A percentile compares a stretch with the other conserved stretches of the same genome.
phyloP scores from a whole-genome alignment of 441 rosid genomes.

The Bruguiera hainesii region DNA sequence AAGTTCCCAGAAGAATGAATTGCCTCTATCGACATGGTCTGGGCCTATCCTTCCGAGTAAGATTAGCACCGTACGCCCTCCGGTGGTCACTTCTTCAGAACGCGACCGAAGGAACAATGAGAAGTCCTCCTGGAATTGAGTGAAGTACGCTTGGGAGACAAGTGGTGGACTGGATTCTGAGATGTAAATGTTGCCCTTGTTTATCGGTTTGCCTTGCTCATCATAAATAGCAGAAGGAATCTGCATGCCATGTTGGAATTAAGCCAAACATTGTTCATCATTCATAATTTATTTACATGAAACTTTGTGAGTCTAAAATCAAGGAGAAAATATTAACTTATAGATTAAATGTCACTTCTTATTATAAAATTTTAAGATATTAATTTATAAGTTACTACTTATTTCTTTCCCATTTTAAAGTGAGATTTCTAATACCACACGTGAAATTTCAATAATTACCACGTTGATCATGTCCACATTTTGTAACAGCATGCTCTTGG shows the following conservation, averaged over 20 bases:
- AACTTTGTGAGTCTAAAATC: too few species aligned
- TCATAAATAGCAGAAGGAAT: conserved; percentile 62
- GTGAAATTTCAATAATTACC: too few species aligned
- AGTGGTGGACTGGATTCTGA: conserved; percentile 53
- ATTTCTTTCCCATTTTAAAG: too few species aligned
- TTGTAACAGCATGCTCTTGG: background rate
- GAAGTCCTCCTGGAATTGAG: conserved; percentile 72
- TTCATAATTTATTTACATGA: background rate
- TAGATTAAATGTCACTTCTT: too few species aligned
- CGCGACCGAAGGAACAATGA: conserved; percentile 53
- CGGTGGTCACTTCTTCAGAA: conserved; percentile 46
- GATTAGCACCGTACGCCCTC: conserved; percentile 71
- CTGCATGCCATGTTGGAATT: conserved; percentile 25
- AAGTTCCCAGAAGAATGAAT: conserved; percentile 78
- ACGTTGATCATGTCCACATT: background rate
- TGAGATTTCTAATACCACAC: too few species aligned
- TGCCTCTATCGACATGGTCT: conserved; percentile 73
- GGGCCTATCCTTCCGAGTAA: conserved; percentile 58
- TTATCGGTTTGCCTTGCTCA: conserved; percentile 57
- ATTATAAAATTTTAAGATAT: too few species aligned
- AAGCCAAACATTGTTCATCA: background rate
- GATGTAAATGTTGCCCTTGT: conserved; percentile 63
- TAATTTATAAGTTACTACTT: too few species aligned
- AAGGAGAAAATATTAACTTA: too few species aligned
- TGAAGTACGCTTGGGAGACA: conserved; percentile 60